Percentiles rank a stretch among this genome's conserved stretches.
These are phyloP conservation scores for Malassezia equina DNA, from an alignment of 1,284 basidiomycete genomes.

Conservation along the genomic window DNA sequence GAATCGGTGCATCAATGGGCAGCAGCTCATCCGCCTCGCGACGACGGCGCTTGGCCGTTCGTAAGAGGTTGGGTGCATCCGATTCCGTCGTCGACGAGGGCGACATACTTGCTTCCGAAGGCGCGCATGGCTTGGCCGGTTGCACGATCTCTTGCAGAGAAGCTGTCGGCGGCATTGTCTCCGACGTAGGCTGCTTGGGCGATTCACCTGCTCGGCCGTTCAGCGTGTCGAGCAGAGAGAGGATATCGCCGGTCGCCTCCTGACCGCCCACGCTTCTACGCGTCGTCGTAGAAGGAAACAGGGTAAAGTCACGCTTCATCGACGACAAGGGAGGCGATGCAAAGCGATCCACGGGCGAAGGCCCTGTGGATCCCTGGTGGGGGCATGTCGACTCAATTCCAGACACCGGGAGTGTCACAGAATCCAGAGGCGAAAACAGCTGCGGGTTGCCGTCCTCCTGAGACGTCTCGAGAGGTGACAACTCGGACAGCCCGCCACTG, in stretches of 20 bases:
- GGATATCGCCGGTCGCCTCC: background rate
- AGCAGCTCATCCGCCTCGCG: slow-evolving; percentile 34
- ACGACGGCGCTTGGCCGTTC: slow-evolving; percentile 31
- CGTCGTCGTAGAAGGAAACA: slow-evolving; percentile 1
- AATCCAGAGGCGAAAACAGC: slow-evolving; percentile 8
- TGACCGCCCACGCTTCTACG: background rate
- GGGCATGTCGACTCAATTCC: background rate
- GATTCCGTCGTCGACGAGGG: background rate
- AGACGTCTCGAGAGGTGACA: background rate
- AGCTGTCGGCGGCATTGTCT: background rate
- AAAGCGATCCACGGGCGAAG: background rate
- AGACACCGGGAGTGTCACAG: background rate
- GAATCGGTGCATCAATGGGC: slow-evolving; percentile 45
- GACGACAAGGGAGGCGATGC: background rate
- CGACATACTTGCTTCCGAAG: background rate
- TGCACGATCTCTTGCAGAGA: slow-evolving; percentile 1
- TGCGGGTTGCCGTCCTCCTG: background rate
- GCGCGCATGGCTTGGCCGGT: background rate
- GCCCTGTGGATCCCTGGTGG: background rate
- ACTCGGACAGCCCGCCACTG: slow-evolving; percentile 4
- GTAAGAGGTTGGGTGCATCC: background rate
- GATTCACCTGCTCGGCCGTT: background rate
- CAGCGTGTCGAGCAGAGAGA: slow-evolving; percentile 7
- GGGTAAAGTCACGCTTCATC: slow-evolving; percentile 8
- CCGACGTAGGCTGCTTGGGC: background rate